Base-by-base conservation (phyloP, 2,329 filamentous ascomycete species). In the Leptodontidium sp. region DNA sequence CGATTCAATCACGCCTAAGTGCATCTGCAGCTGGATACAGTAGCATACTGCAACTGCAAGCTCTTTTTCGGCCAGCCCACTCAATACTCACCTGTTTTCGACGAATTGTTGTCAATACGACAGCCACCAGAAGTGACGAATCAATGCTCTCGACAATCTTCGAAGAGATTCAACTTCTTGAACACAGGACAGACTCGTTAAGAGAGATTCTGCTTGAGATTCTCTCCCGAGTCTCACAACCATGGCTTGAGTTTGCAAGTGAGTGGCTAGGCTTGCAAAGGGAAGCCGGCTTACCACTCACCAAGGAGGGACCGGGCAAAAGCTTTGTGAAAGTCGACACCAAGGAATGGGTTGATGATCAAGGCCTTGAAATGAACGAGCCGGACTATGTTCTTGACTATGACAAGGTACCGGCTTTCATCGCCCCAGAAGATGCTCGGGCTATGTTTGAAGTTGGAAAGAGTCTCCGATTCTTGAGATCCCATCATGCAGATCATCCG, bases 361-460 rank as follows among this genome's bases (percentile, higher is more conserved):
- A 85, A 69, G 87, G 86, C 1, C 83, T 87, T 24, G 84, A 90
- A 73, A 80, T 84, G 9, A 84, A 86, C 49, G 86, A 88, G 26
- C 77, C 84, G 1, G 88, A 91, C 70, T 92, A 88, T 72, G 80
- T 87, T 6, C 84, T 94, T 40, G 88, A 91, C 69, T 82, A 84
- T 26, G 82, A 86, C 35, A 87, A 87, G 70, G 88, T 96, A 80
- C 93, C 93, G 0, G 82, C 84, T 1, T 96, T 96, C 73, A 84
- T 97, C 55, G 86, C 90, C 0, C 78, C 82, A 5, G 92, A 96
- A 67, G 86, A 94, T 72, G 90, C 88, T 2, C 85, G 87, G 62
- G 82, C 85, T 5, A 88, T 96, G n/a, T 94, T 95, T 72, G 93
- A 97, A 77, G 91, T 90, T 3, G 93, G 93, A 4, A 88, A 87